Base-by-base conservation (phyloP, 768 basidiomycete genomes). In the Boletus subcaerulescens region DNA sequence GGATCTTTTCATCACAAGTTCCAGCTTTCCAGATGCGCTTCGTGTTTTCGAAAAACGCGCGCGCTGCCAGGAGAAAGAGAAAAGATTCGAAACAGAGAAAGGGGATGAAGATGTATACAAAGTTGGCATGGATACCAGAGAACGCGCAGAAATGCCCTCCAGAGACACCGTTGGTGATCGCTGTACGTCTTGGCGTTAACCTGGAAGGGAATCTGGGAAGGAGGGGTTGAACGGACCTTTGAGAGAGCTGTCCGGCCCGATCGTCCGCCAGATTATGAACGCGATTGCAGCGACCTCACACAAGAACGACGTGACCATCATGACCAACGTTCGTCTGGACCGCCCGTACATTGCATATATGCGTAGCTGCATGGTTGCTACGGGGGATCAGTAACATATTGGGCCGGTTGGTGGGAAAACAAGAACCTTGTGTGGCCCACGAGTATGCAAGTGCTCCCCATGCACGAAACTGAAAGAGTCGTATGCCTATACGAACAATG, bases 301-400 rank as follows among this genome's bases (percentile, higher is more conserved):
- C 6, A 59, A 0, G 44, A 70, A 70, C 7, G 45, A 15, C 0
- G 42, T 15, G 15, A 71, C 17, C 32, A 72, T 49, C 9, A 66
- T 14, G 22, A n/a, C 0, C 20, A 72, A 32, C 26, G 63, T 56
- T 39, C 20, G 54, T 32, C 41, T 63, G n/a, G 69, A 63, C 5
- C 56, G 66, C 47, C 52, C 55, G 56, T 71, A 71, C 67, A 72
- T 60, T 5, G 71, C 69, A 26, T 71, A 72, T 60, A 71, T 59
- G 46, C 69, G 69, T 43, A 71, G 65, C 31, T 63, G 61, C 69
- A 72, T 72, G 15, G 64, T 71, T 11, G 59, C 69, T 71, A 43
- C 32, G 14, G 18, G 14, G 18, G 17, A 33, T 67, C n/a, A 65
- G 52, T 29, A 18, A 50, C 9, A 5, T 18, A 18, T 9, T 24